These are phyloP conservation scores for Pythium dissotocum DNA, from an alignment of 352 stramenopile genomes.

Conservation along the genomic window DNA sequence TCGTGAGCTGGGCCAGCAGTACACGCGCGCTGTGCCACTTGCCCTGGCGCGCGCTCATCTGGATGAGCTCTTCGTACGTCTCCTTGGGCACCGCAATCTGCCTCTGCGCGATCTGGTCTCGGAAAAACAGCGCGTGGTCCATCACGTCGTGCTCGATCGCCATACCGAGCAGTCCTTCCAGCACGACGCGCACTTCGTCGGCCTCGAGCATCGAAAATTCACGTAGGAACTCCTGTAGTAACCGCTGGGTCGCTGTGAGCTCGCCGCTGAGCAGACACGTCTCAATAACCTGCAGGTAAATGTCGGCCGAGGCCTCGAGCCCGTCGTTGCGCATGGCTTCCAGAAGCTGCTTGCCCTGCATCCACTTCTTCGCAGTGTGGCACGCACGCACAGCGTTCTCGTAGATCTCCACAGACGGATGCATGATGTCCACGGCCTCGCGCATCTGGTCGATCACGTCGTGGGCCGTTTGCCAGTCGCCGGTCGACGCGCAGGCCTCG, in stretches of 20 bases:
- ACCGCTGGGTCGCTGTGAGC: constrained; percentile 47
- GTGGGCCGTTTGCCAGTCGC: constrained; percentile 50
- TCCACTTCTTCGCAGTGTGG: constrained; percentile 59
- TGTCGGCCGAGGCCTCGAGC: constrained; percentile 55
- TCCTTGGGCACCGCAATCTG: constrained; percentile 36
- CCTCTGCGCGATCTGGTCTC: constrained; percentile 44
- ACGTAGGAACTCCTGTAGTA: constrained; percentile 47
- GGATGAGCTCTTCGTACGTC: constrained; percentile 46
- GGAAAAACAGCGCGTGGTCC: constrained; percentile 59
- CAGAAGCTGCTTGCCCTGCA: constrained; percentile 65
- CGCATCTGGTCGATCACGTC: constrained; percentile 79
- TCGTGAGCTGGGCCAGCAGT: constrained; percentile 49
- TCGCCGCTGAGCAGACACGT: constrained; percentile 55
- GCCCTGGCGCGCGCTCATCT: constrained; percentile 46
- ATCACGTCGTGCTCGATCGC: constrained; percentile 46
- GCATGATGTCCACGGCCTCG: constrained; percentile 63
- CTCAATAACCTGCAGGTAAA: constrained; percentile 49
- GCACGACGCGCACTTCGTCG: constrained; percentile 40
- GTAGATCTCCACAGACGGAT: constrained; percentile 65
- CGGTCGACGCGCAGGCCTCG: constrained; percentile 51
- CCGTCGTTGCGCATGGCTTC: constrained; percentile 59
- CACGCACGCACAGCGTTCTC: constrained; percentile 70
- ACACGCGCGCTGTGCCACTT: constrained; percentile 60
- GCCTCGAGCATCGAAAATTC: constrained; percentile 31
- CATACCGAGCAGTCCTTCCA: constrained; percentile 44